Percentiles rank a stretch among this genome's conserved stretches.
Evolutionary conservation across 306 rosid species (phyloP).

Genomic region (Crataegus laevigata): DNA sequence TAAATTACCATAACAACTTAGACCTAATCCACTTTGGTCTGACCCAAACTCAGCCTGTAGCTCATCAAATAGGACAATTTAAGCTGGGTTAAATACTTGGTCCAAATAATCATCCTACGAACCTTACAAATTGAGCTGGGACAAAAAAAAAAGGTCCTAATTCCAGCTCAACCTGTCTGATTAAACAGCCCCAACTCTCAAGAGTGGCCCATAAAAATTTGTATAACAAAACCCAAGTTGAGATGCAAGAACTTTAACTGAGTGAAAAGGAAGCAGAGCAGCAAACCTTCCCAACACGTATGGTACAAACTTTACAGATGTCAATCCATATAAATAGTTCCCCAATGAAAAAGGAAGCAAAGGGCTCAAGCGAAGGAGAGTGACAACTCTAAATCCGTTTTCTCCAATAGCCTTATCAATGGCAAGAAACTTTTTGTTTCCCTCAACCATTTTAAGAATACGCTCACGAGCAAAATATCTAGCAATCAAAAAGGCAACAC

Average conservation of each 20-base stretch:
- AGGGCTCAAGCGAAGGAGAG: conserved; percentile 95
- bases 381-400: conserved; percentile 85
- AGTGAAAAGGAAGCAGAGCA: conserved; percentile 6
- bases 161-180: neutral
- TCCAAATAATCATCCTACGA: neutral
- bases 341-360: conserved; percentile 95
- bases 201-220: neutral
- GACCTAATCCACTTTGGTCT: neutral
- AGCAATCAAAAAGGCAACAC: conserved; percentile 88
- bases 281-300: conserved; percentile 93
- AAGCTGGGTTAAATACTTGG: neutral
- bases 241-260: neutral
- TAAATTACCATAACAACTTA: neutral
- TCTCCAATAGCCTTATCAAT: conserved; percentile 97
- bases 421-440: conserved; percentile 91
- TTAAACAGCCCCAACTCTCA: neutral
- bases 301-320: conserved; percentile 89
- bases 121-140: neutral
- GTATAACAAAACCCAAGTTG: neutral
- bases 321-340: conserved; percentile 88
- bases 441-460: conserved; percentile 85
- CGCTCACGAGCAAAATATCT: conserved; percentile 98
- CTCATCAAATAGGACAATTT: neutral
- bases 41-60: neutral
- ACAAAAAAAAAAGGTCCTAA: neutral